Percentiles rank a stretch among this genome's conserved stretches.
These are phyloP conservation scores for Brassica rapa DNA, from an alignment of 345 rosid species.

Conservation along the genomic window DNA sequence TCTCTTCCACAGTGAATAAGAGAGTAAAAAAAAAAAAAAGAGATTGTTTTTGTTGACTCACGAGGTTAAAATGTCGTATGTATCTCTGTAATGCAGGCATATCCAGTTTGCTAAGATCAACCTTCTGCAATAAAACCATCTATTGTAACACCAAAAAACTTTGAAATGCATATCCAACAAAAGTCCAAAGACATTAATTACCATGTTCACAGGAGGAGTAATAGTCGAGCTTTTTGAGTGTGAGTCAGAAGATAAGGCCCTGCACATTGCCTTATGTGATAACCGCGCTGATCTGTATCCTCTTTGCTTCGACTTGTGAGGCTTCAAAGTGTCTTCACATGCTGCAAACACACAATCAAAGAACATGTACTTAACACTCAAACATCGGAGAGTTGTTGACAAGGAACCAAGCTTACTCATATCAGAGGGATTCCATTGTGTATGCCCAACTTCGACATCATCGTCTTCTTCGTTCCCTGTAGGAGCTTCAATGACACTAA, in stretches of 20 bases:
- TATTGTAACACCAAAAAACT: neutral
- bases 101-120: slow-evolving; percentile 92
- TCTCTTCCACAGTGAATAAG: neutral
- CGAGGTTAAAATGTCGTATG: slow-evolving; percentile 89
- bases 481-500: slow-evolving; percentile 94
- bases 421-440: slow-evolving; percentile 72
- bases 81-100: slow-evolving; percentile 86
- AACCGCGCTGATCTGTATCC: slow-evolving; percentile 70
- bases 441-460: slow-evolving; percentile 69
- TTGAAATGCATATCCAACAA: neutral
- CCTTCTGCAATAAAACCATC: slow-evolving; percentile 50
- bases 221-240: slow-evolving; percentile 71
- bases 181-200: slow-evolving; percentile 35
- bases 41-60: slow-evolving; percentile 38
- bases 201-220: slow-evolving; percentile 58
- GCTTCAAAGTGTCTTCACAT: slow-evolving; percentile 79
- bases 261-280: slow-evolving; percentile 68
- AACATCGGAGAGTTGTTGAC: neutral
- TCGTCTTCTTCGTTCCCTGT: slow-evolving; percentile 91
- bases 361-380: neutral
- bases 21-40: neutral
- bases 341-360: slow-evolving; percentile 46
- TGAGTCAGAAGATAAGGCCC: slow-evolving; percentile 78
- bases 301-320: slow-evolving; percentile 77
- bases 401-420: slow-evolving; percentile 58